Conservation (phyloP, 2,329 filamentous ascomycete species). For the Purpureocillium lavendulum region DNA sequence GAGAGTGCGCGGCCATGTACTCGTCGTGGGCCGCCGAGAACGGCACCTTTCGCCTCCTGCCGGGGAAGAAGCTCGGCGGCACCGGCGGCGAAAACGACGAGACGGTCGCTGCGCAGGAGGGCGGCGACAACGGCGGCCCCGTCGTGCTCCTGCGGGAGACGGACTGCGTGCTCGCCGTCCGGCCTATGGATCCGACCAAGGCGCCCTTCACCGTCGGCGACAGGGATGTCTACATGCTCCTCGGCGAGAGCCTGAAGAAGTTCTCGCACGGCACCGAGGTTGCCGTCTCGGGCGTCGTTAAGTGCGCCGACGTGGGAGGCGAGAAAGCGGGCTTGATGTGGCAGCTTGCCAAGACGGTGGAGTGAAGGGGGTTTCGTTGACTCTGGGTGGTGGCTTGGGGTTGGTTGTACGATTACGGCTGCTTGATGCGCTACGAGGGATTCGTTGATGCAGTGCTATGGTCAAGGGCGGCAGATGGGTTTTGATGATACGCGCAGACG, state of each 20-base stretch:
- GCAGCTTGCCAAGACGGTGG: conserved; percentile 10
- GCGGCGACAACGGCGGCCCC: conserved; percentile 6
- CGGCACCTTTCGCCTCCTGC: conserved; percentile 19
- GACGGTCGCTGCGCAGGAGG: background rate
- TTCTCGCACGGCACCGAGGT: conserved; percentile 12
- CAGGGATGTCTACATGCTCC: conserved; percentile 12
- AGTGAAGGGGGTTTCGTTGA: background rate
- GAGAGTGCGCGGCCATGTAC: conserved; percentile 20
- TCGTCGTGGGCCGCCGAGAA: conserved; percentile 19
- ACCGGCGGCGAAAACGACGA: too few species aligned
- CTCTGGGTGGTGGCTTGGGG: too few species aligned
- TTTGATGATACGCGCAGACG: too few species aligned
- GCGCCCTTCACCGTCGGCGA: conserved; percentile 15
- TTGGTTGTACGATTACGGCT: too few species aligned
- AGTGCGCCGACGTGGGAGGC: conserved; percentile 9
- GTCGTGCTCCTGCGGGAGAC: conserved; percentile 15
- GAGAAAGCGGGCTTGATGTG: conserved; percentile 11
- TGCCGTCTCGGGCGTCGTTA: conserved; percentile 12
- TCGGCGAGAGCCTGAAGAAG: conserved; percentile 11
- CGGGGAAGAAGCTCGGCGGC: too few species aligned
- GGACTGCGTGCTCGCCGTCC: conserved; percentile 18
- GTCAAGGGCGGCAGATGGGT: too few species aligned
- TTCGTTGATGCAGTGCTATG: too few species aligned
- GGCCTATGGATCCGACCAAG: conserved; percentile 10
- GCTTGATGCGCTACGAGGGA: too few species aligned